These are phyloP conservation scores for Ceratobasidium sp. DNA, from an alignment of 1,284 basidiomycete genomes.

Conservation along the genomic window DNA sequence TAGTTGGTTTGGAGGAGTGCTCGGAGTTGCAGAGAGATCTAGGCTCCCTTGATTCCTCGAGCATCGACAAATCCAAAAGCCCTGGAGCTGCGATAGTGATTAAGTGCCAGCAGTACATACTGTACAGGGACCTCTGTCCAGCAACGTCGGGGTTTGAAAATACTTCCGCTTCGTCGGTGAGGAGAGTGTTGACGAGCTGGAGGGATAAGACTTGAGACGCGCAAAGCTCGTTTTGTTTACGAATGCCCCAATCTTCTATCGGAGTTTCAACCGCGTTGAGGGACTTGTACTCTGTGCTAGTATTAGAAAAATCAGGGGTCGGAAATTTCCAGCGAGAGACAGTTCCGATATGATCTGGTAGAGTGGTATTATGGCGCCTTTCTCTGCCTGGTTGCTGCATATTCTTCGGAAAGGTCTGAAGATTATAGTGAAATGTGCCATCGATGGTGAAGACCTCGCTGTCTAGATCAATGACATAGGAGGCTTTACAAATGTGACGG, in stretches of 20 bases:
- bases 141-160: slow-evolving; percentile 4
- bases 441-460: slow-evolving; percentile 19
- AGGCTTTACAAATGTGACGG: too few relatives aligned
- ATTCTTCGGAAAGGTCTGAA: neutral
- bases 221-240: neutral
- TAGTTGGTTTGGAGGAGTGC: too few relatives aligned
- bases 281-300: neutral
- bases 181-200: neutral
- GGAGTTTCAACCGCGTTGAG: neutral
- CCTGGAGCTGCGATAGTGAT: neutral
- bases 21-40: too few relatives aligned
- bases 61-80: neutral
- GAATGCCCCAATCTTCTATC: neutral
- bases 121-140: neutral
- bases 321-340: neutral
- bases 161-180: neutral
- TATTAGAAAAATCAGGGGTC: neutral
- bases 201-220: neutral
- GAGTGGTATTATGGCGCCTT: too few relatives aligned
- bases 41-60: neutral
- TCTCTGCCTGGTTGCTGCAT: too few relatives aligned
- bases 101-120: slow-evolving; percentile 12
- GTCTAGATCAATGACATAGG: slow-evolving; percentile 19
- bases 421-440: neutral
- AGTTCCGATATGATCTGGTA: neutral